Percentiles rank a stretch among this genome's conserved stretches.
These are phyloP conservation scores for Apodospora peruviana DNA, from an alignment of 495 filamentous ascomycete species.

Conservation along the genomic window DNA sequence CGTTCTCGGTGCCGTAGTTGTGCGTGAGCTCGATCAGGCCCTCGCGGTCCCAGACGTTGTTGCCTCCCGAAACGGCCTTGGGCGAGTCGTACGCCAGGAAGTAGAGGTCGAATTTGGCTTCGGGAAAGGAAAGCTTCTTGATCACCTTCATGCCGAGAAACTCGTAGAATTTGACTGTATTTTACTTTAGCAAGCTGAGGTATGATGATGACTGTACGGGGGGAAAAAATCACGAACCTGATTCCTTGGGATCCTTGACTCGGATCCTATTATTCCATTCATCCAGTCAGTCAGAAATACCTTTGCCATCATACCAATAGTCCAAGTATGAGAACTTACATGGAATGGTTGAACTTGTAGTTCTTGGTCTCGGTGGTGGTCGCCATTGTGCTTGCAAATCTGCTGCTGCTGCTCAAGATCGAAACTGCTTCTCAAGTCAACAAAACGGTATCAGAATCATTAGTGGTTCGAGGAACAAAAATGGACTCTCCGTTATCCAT, in stretches of 20 bases:
- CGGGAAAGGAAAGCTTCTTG: constrained; percentile 62
- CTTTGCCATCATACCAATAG: constrained; percentile 6
- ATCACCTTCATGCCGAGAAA: constrained; percentile 85
- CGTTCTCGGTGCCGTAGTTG: constrained; percentile 91
- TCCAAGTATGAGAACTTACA: constrained; percentile 45
- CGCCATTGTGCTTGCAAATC: constrained; percentile 59
- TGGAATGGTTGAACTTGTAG: constrained; percentile 82
- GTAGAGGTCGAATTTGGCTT: constrained; percentile 86
- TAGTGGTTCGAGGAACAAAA: not conserved
- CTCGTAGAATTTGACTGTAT: constrained; percentile 81
- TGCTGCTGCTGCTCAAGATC: not conserved
- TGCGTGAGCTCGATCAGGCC: constrained; percentile 91
- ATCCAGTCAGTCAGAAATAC: constrained; percentile 18
- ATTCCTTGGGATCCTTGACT: constrained; percentile 88
- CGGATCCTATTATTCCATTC: constrained; percentile 70
- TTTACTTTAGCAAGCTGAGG: not conserved
- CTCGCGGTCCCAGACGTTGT: constrained; percentile 74
- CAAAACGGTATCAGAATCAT: not conserved
- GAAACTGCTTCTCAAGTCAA: not conserved
- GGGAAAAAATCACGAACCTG: constrained; percentile 40
- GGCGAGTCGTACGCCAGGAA: constrained; percentile 72
- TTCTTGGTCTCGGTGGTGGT: constrained; percentile 64
- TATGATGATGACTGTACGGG: not conserved
- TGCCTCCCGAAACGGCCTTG: constrained; percentile 52
- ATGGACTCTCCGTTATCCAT: no score